Base-by-base conservation (phyloP, 2,329 filamentous ascomycete species). In the Alternaria novae-zelandiae region DNA sequence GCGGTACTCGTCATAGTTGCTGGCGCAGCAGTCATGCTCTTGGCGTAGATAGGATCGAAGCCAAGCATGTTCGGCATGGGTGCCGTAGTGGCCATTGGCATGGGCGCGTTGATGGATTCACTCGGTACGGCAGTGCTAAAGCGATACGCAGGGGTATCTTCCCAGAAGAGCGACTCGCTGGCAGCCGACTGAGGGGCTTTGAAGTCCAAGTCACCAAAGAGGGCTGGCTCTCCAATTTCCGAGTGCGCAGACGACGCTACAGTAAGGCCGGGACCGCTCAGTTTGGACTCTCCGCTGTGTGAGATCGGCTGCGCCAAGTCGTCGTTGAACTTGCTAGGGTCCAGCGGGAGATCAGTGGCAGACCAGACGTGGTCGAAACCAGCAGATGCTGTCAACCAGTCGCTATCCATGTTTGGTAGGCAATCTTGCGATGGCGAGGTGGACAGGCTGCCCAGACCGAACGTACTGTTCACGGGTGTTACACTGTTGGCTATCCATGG, bases 181-280 rank as follows among this genome's bases (percentile, higher is more conserved):
- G 73, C 71, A 55, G 74, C 64, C 26, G 78, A 76, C 25, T 71
- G 74, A 11, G 77, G 69, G 41, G 68, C 58, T 28, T 70, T 77
- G 63, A 73, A 70, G 21, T 80, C 79, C 62, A 79, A n/a, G 32
- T 80, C 77, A 47, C 71, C 73, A 41, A 79, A 77, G 12, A 74
- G 64, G 11, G 68, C 65, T 17, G 74, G 70, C 23, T 81, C 80
- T 32, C 78, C 80, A 53, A 79, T 72, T 53, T 82, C 80, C 13
- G 80, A 81, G 41, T 81, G 80, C 17, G 75, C 71, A n/a, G 80
- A 81, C 20, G 80, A 81, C 21, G 78, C 75, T 23, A 73, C 75
- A n/a, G 79, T 80, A 7, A 82, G 75, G 26, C 78, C 79, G 26
- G 79, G 79, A 13, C 74, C 75, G 63, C 79, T 81, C 47, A 78